Conservation (phyloP, 1,139 yeast species). For the Citeromyces siamensis region DNA sequence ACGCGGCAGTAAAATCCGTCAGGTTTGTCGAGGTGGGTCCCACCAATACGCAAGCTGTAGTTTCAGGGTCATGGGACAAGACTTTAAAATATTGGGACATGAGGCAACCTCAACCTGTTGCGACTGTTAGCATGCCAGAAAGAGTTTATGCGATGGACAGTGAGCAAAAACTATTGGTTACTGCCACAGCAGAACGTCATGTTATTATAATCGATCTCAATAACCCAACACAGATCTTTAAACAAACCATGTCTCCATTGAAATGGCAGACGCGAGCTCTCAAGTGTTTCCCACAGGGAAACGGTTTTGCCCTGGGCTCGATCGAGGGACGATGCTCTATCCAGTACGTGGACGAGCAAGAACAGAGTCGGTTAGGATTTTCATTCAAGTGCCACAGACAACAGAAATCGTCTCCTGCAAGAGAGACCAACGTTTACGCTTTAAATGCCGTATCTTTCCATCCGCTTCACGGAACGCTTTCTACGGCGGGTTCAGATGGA, state of each 20-base stretch:
- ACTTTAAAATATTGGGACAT: constrained; percentile 91
- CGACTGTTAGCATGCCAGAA: constrained; percentile 78
- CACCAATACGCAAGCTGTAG: constrained; percentile 69
- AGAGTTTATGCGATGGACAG: constrained; percentile 87
- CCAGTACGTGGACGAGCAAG: constrained; percentile 78
- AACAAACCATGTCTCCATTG: constrained; percentile 65
- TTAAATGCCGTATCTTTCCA: constrained; percentile 79
- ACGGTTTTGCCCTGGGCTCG: constrained; percentile 88
- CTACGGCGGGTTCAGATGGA: constrained; percentile 94
- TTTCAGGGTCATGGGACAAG: constrained; percentile 95
- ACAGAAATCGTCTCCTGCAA: constrained; percentile 27
- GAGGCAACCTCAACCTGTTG: constrained; percentile 75
- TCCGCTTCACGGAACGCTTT: constrained; percentile 83
- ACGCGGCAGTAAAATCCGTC: constrained; percentile 65
- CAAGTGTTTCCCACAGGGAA: constrained; percentile 78
- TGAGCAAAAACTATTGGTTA: constrained; percentile 69
- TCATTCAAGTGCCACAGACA: constrained; percentile 92
- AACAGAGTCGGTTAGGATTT: constrained; percentile 63
- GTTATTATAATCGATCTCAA: constrained; percentile 65
- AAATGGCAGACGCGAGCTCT: constrained; percentile 84
- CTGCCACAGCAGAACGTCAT: constrained; percentile 88
- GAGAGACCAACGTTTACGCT: constrained; percentile 54
- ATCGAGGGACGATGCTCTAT: constrained; percentile 97
- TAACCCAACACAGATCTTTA: constrained; percentile 77
- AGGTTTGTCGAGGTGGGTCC: constrained; percentile 79